phyloP scores from a whole-genome alignment of 352 stramenopile species.

The Pythium dissimile region DNA sequence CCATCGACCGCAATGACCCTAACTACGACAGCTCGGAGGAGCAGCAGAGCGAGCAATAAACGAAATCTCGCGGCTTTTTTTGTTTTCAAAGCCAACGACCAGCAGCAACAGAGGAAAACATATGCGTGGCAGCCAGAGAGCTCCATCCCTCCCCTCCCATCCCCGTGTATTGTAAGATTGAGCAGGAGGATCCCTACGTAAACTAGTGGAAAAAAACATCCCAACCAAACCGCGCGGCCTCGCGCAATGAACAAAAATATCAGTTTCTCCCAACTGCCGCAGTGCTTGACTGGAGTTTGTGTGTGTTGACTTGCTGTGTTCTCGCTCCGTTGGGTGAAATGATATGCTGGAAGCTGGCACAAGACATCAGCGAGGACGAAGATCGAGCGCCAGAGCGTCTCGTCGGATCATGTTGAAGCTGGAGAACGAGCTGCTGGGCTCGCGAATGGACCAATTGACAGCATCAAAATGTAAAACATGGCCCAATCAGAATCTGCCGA shows the following conservation, averaged over 20 bases:
- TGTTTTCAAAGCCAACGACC: not conserved
- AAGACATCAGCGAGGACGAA: not conserved
- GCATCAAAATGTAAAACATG: conserved; percentile 3
- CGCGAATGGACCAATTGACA: conserved; percentile 10
- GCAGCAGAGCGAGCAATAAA: not conserved
- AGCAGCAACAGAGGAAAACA: not conserved
- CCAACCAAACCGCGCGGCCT: not conserved
- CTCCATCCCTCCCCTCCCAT: not conserved
- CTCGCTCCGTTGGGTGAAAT: not conserved
- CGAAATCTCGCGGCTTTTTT: no score
- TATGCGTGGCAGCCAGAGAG: not conserved
- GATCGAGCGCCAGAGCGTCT: not conserved
- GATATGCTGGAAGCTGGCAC: no score
- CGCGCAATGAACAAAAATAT: no score
- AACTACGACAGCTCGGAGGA: conserved; percentile 61
- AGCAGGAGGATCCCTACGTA: no score
- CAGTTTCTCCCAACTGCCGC: no score
- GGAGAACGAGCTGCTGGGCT: not conserved
- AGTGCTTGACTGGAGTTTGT: no score
- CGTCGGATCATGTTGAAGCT: conserved; percentile 19
- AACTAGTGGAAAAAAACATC: no score
- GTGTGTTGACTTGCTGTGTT: no score
- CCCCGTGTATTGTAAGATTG: no score
- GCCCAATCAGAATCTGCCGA: conserved; percentile 9
- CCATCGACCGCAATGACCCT: conserved; percentile 67